phyloP scores from a whole-genome alignment of 2,329 filamentous ascomycete species.

The Fusarium drepaniforme region DNA sequence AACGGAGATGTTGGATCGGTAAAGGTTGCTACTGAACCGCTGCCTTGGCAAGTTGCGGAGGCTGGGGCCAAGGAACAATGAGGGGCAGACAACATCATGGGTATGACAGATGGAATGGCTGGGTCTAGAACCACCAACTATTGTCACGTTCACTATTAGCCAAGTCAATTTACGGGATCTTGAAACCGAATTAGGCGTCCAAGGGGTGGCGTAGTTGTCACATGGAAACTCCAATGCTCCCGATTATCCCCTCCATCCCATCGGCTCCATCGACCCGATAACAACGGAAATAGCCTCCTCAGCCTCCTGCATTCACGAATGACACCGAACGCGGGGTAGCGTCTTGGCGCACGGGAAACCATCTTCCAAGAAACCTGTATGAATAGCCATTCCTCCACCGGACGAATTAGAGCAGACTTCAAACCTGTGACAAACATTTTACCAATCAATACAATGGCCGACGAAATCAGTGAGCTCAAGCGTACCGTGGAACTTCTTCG shows the following conservation, averaged over 20 bases:
- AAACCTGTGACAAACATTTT: not conserved
- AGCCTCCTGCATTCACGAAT: not conserved
- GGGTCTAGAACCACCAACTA: not conserved
- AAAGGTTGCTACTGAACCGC: not conserved
- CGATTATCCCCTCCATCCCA: not conserved
- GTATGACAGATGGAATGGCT: not conserved
- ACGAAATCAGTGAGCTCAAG: not conserved
- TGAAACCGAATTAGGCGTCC: not conserved
- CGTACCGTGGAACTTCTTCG: constrained; percentile 1
- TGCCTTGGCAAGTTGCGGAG: not conserved
- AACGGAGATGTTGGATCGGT: not conserved
- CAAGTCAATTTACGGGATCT: not conserved
- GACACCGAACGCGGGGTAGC: not conserved
- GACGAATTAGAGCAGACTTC: not conserved
- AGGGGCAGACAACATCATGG: not conserved
- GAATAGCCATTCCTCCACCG: not conserved
- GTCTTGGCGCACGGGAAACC: not conserved
- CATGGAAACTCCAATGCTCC: not conserved
- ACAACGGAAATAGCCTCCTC: not conserved
- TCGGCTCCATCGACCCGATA: not conserved
- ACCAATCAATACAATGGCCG: not conserved
- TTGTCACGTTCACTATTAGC: not conserved
- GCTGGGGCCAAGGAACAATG: not conserved
- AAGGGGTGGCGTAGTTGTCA: not conserved
- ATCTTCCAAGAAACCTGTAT: not conserved